Conservation (phyloP, 2,329 filamentous ascomycete genomes). For the Clonostachys solani region DNA sequence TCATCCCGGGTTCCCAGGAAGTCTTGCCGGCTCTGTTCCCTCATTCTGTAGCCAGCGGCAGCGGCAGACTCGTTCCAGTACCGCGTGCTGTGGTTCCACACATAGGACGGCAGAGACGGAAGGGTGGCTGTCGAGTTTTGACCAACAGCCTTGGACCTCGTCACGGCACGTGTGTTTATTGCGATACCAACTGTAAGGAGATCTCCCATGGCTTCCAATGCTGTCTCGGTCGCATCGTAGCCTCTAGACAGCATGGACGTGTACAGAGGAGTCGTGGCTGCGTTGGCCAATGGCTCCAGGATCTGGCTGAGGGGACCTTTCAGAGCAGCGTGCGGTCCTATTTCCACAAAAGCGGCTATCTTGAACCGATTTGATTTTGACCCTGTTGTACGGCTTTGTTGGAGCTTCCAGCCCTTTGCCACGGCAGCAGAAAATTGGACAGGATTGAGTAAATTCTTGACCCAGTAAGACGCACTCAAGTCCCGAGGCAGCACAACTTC, state of each 20-base stretch:
- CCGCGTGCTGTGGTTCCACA: slow-evolving; percentile 36
- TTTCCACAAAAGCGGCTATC: too few species aligned
- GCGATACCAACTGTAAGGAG: slow-evolving; percentile 31
- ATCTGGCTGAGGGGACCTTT: slow-evolving; percentile 8
- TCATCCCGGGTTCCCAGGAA: slow-evolving; percentile 39
- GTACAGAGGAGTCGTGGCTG: background rate
- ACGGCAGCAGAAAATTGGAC: slow-evolving; percentile 22
- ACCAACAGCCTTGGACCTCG: background rate
- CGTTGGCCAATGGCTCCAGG: slow-evolving; percentile 17
- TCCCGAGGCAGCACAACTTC: too few species aligned
- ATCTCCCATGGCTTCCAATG: too few species aligned
- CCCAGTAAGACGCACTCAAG: slow-evolving; percentile 21
- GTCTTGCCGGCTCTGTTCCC: slow-evolving; percentile 33
- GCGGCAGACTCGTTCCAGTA: slow-evolving; percentile 45
- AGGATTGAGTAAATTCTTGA: slow-evolving; percentile 22
- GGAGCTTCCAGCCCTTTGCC: too few species aligned
- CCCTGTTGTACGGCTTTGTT: too few species aligned
- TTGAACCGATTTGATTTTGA: too few species aligned
- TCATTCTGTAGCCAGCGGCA: slow-evolving; percentile 33
- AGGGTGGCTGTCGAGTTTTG: slow-evolving; percentile 1
- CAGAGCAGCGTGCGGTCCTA: slow-evolving; percentile 8
- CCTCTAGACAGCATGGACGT: background rate
- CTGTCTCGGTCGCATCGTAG: background rate
- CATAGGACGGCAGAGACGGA: slow-evolving; percentile 44
- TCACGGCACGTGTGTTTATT: slow-evolving; percentile 29